Evolutionary conservation across 2,329 filamentous ascomycete genomes (phyloP).

Genomic region (Penicillium fuscoglaucum): DNA sequence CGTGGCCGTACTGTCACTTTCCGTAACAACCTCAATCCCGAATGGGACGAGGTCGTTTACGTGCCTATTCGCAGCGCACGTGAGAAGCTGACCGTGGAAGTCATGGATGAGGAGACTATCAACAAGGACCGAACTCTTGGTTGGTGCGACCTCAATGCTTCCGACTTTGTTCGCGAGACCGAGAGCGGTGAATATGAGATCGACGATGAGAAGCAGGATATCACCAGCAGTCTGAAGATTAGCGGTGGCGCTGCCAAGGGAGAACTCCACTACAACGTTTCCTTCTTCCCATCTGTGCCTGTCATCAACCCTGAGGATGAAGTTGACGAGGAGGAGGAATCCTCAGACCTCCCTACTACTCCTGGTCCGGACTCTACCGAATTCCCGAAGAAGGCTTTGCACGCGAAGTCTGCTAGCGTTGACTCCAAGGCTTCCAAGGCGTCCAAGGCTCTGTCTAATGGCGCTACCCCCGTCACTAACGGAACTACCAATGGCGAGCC

Average conservation of each 20-base stretch:
- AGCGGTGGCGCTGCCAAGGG: slow-evolving; percentile 76
- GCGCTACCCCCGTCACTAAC: slow-evolving; percentile 16
- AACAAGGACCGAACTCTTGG: slow-evolving; percentile 89
- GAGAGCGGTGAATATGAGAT: slow-evolving; percentile 79
- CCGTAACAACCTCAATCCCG: slow-evolving; percentile 90
- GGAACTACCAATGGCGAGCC: slow-evolving; percentile 46
- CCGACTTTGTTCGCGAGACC: slow-evolving; percentile 76
- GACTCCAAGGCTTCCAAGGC: slow-evolving; percentile 32
- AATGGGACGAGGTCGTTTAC: slow-evolving; percentile 95
- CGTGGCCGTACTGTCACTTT: slow-evolving; percentile 93
- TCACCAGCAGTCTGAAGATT: slow-evolving; percentile 68
- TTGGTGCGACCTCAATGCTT: slow-evolving; percentile 70
- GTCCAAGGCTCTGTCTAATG: slow-evolving; percentile 20
- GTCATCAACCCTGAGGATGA: slow-evolving; percentile 80
- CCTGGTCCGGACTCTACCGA: slow-evolving; percentile 11
- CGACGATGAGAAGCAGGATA: slow-evolving; percentile 70
- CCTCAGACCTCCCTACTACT: slow-evolving; percentile 34
- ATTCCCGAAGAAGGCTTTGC: slow-evolving; percentile 28
- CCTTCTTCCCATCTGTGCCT: slow-evolving; percentile 89
- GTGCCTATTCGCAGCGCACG: slow-evolving; percentile 81
- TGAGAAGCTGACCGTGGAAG: slow-evolving; percentile 83
- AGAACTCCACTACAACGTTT: slow-evolving; percentile 73
- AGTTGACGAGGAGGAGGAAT: slow-evolving; percentile 50
- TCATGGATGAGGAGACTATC: slow-evolving; percentile 94
- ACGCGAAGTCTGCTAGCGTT: slow-evolving; percentile 32